A percentile compares a stretch with the other conserved stretches of the same genome.
Evolutionary conservation across 2,329 filamentous ascomycete species (phyloP).

Genomic region (Hymenotorrendiella dingleyae): DNA sequence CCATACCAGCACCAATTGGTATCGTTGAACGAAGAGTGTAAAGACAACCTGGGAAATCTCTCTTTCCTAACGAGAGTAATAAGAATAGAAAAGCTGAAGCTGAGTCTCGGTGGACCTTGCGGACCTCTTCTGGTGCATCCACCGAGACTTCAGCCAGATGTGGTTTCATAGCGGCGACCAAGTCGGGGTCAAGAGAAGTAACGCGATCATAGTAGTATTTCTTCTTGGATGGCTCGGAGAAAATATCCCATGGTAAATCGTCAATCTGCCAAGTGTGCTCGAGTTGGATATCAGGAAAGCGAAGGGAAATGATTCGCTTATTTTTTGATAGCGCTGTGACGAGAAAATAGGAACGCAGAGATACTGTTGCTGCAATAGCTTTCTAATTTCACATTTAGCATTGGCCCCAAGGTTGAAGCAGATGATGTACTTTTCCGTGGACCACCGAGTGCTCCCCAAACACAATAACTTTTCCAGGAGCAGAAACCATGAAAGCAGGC

Average conservation of each 20-base stretch:
- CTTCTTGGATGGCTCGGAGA: conserved; percentile 77
- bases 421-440: conserved; percentile 69
- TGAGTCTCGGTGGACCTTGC: conserved; percentile 78
- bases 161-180: conserved; percentile 75
- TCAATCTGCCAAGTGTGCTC: conserved; percentile 93
- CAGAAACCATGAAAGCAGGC: conserved; percentile 95
- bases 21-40: conserved; percentile 93
- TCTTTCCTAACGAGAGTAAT: conserved; percentile 78
- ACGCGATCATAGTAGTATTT: conserved; percentile 91
- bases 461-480: conserved; percentile 96
- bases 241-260: conserved; percentile 78
- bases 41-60: conserved; percentile 71
- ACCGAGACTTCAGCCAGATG: conserved; percentile 68
- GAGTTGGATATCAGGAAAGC: conserved; percentile 86
- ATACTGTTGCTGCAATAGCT: conserved; percentile 91
- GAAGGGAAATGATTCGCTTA: conserved; percentile 76
- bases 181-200: conserved; percentile 74
- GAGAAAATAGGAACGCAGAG: conserved; percentile 90
- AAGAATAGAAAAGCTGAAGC: conserved; percentile 88
- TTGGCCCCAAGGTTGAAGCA: not conserved
- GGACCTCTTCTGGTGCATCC: conserved; percentile 58
- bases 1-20: conserved; percentile 83
- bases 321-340: conserved; percentile 93
- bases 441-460: conserved; percentile 99
- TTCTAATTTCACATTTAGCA: conserved; percentile 43